Evolutionary conservation across 148 eudicot genomes (phyloP).

Genomic region (Suaeda aralocaspica): DNA sequence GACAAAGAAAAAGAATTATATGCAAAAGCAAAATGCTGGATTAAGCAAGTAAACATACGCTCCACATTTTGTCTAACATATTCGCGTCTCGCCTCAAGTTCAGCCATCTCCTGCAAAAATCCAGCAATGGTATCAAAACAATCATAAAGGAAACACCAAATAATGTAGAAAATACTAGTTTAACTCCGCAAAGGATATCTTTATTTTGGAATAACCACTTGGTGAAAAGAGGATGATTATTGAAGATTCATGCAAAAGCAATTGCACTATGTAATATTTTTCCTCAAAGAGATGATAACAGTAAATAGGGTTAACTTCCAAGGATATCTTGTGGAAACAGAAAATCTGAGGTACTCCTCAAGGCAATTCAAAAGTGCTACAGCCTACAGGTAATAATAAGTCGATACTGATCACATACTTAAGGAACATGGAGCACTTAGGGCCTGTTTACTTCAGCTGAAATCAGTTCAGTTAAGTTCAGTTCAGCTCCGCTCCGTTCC

Average conservation of each 20-base stretch:
- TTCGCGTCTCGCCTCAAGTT: conserved; percentile 85
- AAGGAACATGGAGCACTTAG: not conserved
- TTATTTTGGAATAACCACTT: not conserved
- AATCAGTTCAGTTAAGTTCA: too few relatives aligned
- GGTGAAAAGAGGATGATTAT: not conserved
- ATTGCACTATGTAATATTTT: not conserved
- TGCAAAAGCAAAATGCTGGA: conserved; percentile 6
- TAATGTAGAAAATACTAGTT: not conserved
- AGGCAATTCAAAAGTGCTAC: too few relatives aligned
- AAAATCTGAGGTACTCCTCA: not conserved
- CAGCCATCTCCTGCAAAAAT: conserved; percentile 74
- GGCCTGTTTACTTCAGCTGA: too few relatives aligned
- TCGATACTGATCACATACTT: not conserved
- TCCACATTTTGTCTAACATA: conserved; percentile 71
- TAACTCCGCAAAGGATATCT: not conserved
- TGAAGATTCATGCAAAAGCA: not conserved
- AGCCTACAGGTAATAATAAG: not conserved
- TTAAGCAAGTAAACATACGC: conserved; percentile 49
- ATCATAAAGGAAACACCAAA: conserved; percentile 4
- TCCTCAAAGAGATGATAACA: not conserved
- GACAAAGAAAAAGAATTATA: not conserved
- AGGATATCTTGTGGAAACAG: not conserved
- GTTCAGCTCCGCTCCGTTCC: too few relatives aligned
- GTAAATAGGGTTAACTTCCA: not conserved
- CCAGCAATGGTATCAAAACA: conserved; percentile 18